Evolutionary conservation across 441 rosid genomes (phyloP).

Genomic region (Adansonia madagascariensis): DNA sequence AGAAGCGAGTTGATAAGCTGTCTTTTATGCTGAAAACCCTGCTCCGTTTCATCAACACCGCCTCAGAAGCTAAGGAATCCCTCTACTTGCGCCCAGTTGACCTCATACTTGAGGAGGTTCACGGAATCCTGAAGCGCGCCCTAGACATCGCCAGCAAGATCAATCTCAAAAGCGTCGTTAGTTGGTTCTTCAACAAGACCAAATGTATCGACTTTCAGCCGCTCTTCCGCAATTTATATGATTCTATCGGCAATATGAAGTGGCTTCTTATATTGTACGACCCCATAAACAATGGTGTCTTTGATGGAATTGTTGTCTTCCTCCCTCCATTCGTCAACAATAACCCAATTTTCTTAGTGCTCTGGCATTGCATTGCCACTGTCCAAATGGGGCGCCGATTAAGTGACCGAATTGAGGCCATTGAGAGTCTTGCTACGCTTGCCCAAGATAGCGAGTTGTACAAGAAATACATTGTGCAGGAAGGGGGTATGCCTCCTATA

Average conservation of each 20-base stretch:
- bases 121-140: constrained; percentile 45
- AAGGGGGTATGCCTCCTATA: constrained; percentile 58
- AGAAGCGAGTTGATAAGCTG: constrained; percentile 50
- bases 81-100: constrained; percentile 62
- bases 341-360: constrained; percentile 58
- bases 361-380: constrained; percentile 56
- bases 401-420: constrained; percentile 52
- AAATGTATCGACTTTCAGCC: constrained; percentile 50
- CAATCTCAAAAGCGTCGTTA: constrained; percentile 42
- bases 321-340: constrained; percentile 45
- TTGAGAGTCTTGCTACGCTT: constrained; percentile 48
- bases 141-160: constrained; percentile 47
- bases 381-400: constrained; percentile 43
- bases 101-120: constrained; percentile 46
- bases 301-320: background rate
- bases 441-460: constrained; percentile 54
- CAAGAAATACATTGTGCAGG: constrained; percentile 56
- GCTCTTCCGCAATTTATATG: constrained; percentile 43
- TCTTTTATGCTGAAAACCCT: constrained; percentile 49
- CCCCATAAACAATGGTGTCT: constrained; percentile 39
- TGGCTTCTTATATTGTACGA: constrained; percentile 54
- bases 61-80: constrained; percentile 25
- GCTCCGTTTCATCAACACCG: constrained; percentile 32
- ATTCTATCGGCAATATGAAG: constrained; percentile 53
- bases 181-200: constrained; percentile 42